Base-by-base conservation (phyloP, 2,329 filamentous ascomycete genomes). In the Ascochyta viciae-villosae region DNA sequence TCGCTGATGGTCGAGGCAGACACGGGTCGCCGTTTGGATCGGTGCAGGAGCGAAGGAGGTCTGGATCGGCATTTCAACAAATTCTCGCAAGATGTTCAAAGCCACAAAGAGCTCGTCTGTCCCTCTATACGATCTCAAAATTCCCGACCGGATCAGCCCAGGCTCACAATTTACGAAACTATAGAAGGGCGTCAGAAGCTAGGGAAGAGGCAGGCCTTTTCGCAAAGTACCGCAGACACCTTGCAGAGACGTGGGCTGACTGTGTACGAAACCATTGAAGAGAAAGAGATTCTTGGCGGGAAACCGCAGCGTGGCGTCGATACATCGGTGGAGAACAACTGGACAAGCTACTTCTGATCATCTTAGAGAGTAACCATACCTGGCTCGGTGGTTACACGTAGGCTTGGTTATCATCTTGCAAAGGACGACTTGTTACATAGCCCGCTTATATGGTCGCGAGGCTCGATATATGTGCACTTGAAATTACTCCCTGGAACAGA, bases 141-240 rank as follows among this genome's bases (percentile, higher is more conserved):
- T 15, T 46, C 41, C 7, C 46, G 37, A 37, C 46, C 41, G 40
- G 52, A 41, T 26, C 27, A 35, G 23, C 52, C 46, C 27, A 55
- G 52, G 37, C 46, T 55, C 40, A 55, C 46, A 35, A 50, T 55
- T 2, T 45, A 46, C 31, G 52, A 50, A 42, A 41, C 23, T 19
- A 46, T 50, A 46, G 52, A 50, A 12, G 40, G 45, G 13, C 37
- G 19, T 29, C 35, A 46, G 19, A 48, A 7, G 39, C 44, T 48
- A 31, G 43, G 43, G 4, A 51, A 48, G 27, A 19, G 16, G 9
- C 26, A 46, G 29, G 42, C 40, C n/a, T 23, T 6, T 26, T 26
- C 24, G 31, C 40, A 43, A 44, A 24, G 37, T 23, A 40, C 49
- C n/a, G 16, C 26, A 50, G 40, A 27, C 8, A 13, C 15, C 16